Percentiles rank a stretch among this genome's conserved stretches.
Conservation (phyloP, 495 filamentous ascomycete genomes). For the Lasiosphaeris hirsuta region DNA sequence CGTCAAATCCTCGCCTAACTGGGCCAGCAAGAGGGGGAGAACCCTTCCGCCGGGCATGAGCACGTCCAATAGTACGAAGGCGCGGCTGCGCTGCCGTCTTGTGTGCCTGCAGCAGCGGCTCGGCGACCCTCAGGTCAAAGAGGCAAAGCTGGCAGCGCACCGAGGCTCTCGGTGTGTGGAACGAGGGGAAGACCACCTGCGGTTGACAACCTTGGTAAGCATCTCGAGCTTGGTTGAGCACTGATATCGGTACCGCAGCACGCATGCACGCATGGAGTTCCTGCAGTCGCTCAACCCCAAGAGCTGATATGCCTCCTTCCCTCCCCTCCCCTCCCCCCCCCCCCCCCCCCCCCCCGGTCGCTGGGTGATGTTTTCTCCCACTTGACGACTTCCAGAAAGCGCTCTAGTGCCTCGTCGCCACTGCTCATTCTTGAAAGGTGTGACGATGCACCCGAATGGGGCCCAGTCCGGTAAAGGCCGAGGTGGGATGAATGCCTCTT, state of each 20-base stretch:
- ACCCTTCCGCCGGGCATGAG: background rate
- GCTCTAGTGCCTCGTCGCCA: too few species aligned
- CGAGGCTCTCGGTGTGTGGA: conserved; percentile 1
- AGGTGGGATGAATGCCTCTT: too few species aligned
- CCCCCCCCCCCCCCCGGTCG: too few species aligned
- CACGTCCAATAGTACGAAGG: background rate
- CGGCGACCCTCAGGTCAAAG: background rate
- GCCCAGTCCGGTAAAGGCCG: too few species aligned
- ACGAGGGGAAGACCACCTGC: background rate
- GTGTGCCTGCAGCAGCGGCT: background rate
- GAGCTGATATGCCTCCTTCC: background rate
- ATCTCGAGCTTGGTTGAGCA: background rate
- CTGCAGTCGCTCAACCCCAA: background rate
- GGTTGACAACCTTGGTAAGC: background rate
- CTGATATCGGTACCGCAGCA: conserved; percentile 1
- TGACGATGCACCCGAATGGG: too few species aligned
- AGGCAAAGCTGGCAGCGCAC: background rate
- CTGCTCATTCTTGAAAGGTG: too few species aligned
- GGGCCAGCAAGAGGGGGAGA: background rate
- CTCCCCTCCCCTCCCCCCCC: too few species aligned
- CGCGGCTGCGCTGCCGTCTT: conserved; percentile 2
- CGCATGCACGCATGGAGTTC: background rate
- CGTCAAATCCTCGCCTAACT: background rate
- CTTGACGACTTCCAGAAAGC: too few species aligned
- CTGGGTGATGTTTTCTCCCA: background rate